Percentiles rank a stretch among this genome's conserved stretches.
phyloP scores from a whole-genome alignment of 2,329 filamentous ascomycete species.

The Aspergillus aculeatus region DNA sequence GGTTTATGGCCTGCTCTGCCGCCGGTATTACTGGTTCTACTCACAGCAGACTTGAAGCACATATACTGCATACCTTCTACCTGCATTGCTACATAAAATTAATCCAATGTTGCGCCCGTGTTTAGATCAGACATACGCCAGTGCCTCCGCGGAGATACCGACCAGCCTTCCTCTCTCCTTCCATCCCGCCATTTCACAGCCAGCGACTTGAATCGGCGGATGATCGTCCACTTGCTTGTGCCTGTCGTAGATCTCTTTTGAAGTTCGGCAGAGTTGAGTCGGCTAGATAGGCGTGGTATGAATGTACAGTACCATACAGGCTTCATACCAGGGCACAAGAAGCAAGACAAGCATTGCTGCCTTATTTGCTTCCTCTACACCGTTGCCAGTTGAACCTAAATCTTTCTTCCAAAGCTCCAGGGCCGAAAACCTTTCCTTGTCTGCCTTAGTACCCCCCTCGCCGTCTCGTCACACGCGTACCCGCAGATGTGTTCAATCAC shows the following conservation, averaged over 20 bases:
- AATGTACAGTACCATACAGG: background rate
- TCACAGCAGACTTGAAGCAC: background rate
- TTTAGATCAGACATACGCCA: background rate
- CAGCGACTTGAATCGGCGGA: slow-evolving; percentile 4
- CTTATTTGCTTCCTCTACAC: background rate
- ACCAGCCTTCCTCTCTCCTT: slow-evolving; percentile 8
- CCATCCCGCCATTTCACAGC: background rate
- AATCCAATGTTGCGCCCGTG: background rate
- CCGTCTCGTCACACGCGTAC: slow-evolving; percentile 15
- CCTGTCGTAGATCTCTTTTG: slow-evolving; percentile 5
- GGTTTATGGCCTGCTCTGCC: background rate
- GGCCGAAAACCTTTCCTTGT: background rate
- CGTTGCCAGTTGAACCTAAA: background rate
- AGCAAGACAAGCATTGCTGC: background rate
- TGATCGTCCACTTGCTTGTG: slow-evolving; percentile 11
- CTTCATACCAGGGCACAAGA: background rate
- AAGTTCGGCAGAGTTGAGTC: background rate
- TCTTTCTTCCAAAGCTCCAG: background rate
- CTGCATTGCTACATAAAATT: background rate
- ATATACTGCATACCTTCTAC: background rate
- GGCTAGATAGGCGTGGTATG: background rate
- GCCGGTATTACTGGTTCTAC: background rate
- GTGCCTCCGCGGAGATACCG: slow-evolving; percentile 11
- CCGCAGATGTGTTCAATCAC: slow-evolving; percentile 23
- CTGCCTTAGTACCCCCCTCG: slow-evolving; percentile 2